These are phyloP conservation scores for Pseudogymnoascus sp. DNA, from an alignment of 2,329 filamentous ascomycete genomes.

Conservation along the genomic window DNA sequence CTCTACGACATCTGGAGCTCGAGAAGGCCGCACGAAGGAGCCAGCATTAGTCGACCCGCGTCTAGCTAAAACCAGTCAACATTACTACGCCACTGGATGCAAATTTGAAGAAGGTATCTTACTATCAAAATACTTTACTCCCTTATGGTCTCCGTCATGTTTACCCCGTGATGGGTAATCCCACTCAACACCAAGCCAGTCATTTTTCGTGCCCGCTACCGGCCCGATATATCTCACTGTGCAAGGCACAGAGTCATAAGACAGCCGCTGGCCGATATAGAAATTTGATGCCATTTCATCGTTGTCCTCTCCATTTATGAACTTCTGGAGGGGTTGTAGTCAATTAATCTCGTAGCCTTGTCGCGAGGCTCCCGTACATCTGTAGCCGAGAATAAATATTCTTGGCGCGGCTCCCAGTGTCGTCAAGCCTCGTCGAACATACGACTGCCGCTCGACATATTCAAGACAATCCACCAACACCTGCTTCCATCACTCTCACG, in stretches of 20 bases:
- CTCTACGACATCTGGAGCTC: conserved; percentile 58
- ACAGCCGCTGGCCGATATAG: conserved; percentile 66
- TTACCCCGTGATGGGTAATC: conserved; percentile 81
- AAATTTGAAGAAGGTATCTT: conserved; percentile 27
- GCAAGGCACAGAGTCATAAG: conserved; percentile 68
- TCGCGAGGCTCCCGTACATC: neutral
- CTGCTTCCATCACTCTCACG: neutral
- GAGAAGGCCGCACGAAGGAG: conserved; percentile 77
- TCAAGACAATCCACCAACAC: neutral
- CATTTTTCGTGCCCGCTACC: conserved; percentile 67
- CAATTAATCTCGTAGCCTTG: conserved; percentile 7
- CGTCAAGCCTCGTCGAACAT: conserved; percentile 1
- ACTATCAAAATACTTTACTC: conserved; percentile 78
- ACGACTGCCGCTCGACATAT: neutral
- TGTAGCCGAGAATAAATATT: conserved; percentile 8
- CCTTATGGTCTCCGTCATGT: conserved; percentile 78
- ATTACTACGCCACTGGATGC: conserved; percentile 3
- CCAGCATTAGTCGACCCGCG: conserved; percentile 62
- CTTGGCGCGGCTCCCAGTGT: conserved; percentile 4
- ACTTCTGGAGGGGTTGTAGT: neutral
- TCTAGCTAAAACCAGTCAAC: conserved; percentile 38
- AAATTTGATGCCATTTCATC: conserved; percentile 21
- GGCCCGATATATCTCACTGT: conserved; percentile 78
- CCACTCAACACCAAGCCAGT: conserved; percentile 95
- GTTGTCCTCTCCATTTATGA: neutral